These are phyloP conservation scores for Amphirosellinia nigrospora DNA, from an alignment of 495 filamentous ascomycete genomes.

Conservation along the genomic window DNA sequence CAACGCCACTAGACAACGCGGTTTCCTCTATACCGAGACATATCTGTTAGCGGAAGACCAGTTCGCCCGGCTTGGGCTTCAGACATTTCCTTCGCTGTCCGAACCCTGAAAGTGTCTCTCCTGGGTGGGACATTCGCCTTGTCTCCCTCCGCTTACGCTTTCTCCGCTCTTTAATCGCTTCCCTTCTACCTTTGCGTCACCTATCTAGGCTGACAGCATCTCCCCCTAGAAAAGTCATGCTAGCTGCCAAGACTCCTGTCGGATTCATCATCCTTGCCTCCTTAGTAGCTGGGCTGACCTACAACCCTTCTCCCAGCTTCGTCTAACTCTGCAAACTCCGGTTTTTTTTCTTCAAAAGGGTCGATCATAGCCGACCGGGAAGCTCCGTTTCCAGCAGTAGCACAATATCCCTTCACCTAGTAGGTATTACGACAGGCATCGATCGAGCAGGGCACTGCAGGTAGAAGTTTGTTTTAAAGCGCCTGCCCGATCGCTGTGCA, in stretches of 20 bases:
- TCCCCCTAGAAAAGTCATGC: background rate
- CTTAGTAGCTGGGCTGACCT: background rate
- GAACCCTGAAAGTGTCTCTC: background rate
- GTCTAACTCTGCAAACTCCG: background rate
- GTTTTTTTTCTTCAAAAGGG: background rate
- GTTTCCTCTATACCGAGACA: background rate
- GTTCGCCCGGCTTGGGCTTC: background rate
- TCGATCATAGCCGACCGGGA: background rate
- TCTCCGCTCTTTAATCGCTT: background rate
- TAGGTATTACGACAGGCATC: background rate
- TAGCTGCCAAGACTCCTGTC: background rate
- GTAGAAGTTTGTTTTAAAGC: background rate
- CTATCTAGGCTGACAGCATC: background rate
- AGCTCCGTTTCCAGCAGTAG: background rate
- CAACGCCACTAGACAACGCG: background rate
- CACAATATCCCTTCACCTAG: background rate
- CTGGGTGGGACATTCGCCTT: background rate
- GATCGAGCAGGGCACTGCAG: background rate
- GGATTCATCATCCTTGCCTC: conserved; percentile 2
- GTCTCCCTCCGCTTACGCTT: background rate
- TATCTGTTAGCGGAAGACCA: background rate
- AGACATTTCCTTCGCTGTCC: background rate
- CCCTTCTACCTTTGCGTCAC: background rate
- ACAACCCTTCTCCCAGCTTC: background rate
- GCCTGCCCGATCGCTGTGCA: background rate